Evolutionary conservation across 2,329 filamentous ascomycete genomes (phyloP), one percentile per base, ranked within the genome.

Genomic region (Ophiosphaerella narmari): DNA sequence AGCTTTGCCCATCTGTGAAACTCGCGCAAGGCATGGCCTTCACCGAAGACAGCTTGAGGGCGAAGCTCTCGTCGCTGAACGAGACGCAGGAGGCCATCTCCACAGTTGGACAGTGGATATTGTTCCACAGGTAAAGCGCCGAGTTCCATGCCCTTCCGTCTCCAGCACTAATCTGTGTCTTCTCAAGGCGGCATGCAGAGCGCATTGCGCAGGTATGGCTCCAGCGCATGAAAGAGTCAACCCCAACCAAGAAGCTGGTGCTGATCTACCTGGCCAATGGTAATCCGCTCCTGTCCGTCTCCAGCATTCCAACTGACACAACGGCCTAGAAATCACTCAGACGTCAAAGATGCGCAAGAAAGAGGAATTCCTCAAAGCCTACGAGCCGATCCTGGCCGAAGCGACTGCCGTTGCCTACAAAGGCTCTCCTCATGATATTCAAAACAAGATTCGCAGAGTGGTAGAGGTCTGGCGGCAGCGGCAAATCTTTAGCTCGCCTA

Each of bases 11-110:
- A 52, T 54, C 55, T 54, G 61, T 67, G 65, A 68, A 46, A 41
- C 55, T 56, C 29, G 33, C 43, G 46, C 24, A 11, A 42, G 54
- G 26, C 53, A 97, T 99, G 93, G 87, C 94, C 39, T 97, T 96
- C 77, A 94, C 89, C 60, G 92, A 97, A 75, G 94, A 99, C 78
- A 90, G 91, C 39, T 91, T 99, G 48, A 86, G 92, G 73, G 91
- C 93, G 46, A 97, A 97, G 79, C 87, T 99, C 46, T 95, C 92
- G 29, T 90, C 91, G 36, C 84, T 99, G 55, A 97, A 96, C 75
- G 95, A 99, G 77, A 96, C 91, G 9, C 93, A 99, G 73, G 94
- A 99, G 72, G 95, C 91, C 76, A 97, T 99, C 68, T 86, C 96
- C 54, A 93, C 90, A 32, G 92, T 96, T 55, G 91, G 94, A 50